Conservation (phyloP, 2,329 filamentous ascomycete genomes). For the Aspergillus glaucus region DNA sequence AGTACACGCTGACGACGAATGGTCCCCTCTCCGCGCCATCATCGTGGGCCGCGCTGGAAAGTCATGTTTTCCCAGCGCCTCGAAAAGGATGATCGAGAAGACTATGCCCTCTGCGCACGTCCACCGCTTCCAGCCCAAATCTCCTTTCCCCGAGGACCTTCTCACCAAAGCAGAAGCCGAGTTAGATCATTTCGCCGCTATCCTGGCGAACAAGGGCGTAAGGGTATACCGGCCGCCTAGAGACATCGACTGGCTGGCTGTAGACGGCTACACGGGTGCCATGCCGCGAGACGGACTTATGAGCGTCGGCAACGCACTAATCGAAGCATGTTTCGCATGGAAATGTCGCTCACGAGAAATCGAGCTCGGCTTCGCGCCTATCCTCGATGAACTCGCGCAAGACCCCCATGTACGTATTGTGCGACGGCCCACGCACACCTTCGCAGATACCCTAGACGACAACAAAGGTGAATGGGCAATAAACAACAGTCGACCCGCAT, state of each 20-base stretch:
- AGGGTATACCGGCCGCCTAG: not conserved
- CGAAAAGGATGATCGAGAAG: slow-evolving; percentile 1
- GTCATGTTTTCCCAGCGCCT: slow-evolving; percentile 3
- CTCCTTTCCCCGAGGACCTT: not conserved
- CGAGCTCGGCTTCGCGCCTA: not conserved
- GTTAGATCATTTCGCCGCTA: not conserved
- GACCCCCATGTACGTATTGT: not conserved
- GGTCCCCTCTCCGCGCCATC: slow-evolving; percentile 4
- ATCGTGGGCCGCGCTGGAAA: slow-evolving; percentile 2
- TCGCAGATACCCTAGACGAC: not conserved
- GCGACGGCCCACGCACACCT: not conserved
- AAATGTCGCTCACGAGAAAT: not conserved
- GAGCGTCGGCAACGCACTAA: not conserved
- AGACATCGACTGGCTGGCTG: not conserved
- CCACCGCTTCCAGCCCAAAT: not conserved
- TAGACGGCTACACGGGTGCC: not conserved
- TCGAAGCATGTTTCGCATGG: not conserved
- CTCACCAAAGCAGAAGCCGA: not conserved
- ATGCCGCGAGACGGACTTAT: not conserved
- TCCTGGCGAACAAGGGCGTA: not conserved
- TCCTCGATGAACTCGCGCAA: not conserved
- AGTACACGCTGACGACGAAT: slow-evolving; percentile 5
- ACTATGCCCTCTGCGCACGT: not conserved
- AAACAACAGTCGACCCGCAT: slow-evolving; percentile 28
- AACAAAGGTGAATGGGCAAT: slow-evolving; percentile 17